phyloP scores from a whole-genome alignment of 202 grass and related monocot genomes.

The Panicum hallii region DNA sequence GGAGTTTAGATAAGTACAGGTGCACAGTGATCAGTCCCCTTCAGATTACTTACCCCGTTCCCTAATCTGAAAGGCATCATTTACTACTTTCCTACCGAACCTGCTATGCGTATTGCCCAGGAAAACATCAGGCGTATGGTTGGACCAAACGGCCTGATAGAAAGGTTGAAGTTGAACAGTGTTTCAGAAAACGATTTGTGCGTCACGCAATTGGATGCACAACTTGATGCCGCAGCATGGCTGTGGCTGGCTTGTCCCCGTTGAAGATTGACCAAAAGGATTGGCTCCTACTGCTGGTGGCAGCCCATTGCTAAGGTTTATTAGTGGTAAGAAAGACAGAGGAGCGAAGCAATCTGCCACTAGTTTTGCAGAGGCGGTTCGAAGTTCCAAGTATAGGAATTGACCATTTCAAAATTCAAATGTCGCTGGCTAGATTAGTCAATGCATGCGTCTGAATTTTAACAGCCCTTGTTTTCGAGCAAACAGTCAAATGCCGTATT shows the following conservation, averaged over 20 bases:
- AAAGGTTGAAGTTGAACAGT: not conserved
- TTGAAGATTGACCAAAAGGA: not conserved
- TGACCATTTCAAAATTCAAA: constrained; percentile 13
- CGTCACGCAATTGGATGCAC: not conserved
- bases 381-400: not conserved
- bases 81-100: not conserved
- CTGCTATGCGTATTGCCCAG: not conserved
- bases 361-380: not conserved
- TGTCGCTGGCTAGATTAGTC: not conserved
- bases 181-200: not conserved
- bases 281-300: not conserved
- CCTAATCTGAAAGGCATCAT: constrained; percentile 5
- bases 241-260: too few relatives aligned
- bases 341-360: not conserved
- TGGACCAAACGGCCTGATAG: not conserved
- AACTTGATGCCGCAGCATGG: not conserved
- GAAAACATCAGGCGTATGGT: not conserved
- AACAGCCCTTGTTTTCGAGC: not conserved
- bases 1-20: not conserved
- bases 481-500: not conserved
- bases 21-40: not conserved
- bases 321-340: not conserved
- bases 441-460: not conserved
- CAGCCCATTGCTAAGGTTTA: not conserved
- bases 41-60: not conserved